Evolutionary conservation across 441 rosid species (phyloP), one percentile per base, ranked within the genome.

Genomic region (Rhodomyrtus psidioides): DNA sequence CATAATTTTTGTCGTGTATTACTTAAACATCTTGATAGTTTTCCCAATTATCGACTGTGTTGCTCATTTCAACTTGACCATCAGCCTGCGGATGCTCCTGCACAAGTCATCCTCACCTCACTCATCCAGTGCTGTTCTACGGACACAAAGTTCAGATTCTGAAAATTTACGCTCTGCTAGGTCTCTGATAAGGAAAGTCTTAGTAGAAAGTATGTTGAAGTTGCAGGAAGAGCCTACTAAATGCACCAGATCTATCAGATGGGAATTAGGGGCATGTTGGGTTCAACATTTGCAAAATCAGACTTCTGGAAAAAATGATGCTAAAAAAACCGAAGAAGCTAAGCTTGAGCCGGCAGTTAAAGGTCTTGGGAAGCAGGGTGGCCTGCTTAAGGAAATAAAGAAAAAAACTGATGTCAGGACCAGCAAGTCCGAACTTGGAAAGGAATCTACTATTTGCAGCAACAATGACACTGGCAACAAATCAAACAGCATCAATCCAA

Each of bases 211-310:
- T 88, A 88, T 95, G 89, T 89, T 89, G 92, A 94, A 92, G 91
- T 88, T 95, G 93, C 93, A 90, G 87, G 90, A 58, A 89, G 96
- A 94, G 87, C 90, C 92, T 85, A 84, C 90, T 85, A 90, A 92
- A 88, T 79, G 81, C 76, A 76, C 86, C 87, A 88, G 88, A 88
- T 88, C 94, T 85, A 95, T 95, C 88, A 93, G 96, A 90, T 95
- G 98, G 98, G 98, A 94, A 87, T 89, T 94, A 76, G 98, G 98
- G 88, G 98, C 96, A 62, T 94, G 96, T 88, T 95, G 95, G 98
- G 94, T 94, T 85, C 98, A 95, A 86, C 98, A 94, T 91, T 87
- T 95, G 86, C 96, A 94, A 91, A 94, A 90, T 90, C 95, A 95
- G 89, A 92, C 96, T 89, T 91, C 95, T 24, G 97, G 93, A 86